These are phyloP conservation scores for Herpetospermum pedunculosum DNA, from an alignment of 306 rosid species.

Conservation along the genomic window DNA sequence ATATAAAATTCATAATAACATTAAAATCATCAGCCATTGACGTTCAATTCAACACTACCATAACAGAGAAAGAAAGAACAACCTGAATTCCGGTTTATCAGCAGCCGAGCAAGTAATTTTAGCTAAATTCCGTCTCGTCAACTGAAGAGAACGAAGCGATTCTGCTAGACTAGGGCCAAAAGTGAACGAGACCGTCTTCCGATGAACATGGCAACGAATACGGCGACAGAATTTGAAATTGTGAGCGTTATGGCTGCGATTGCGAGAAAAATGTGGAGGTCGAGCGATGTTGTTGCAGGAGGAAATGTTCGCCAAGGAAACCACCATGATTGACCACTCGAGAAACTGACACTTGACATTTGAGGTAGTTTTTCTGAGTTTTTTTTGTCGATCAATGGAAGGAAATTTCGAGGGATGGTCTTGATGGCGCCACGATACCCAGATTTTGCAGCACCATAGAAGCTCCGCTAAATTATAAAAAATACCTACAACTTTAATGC, in stretches of 20 bases:
- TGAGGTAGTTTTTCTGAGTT: neutral
- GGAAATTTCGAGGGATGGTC: conserved; percentile 2
- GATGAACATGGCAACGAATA: neutral
- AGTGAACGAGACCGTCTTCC: conserved; percentile 8
- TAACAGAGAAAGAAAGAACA: conserved; percentile 1
- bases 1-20: neutral
- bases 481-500: too few relatives aligned
- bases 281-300: neutral
- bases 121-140: conserved; percentile 11
- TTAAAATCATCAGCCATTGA: neutral
- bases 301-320: neutral
- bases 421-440: conserved; percentile 9
- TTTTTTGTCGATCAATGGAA: neutral
- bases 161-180: neutral
- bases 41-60: neutral
- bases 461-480: too few relatives aligned
- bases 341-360: neutral
- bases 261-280: neutral
- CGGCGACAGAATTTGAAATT: neutral
- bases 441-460: neutral
- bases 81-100: conserved; percentile 77
- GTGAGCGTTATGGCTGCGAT: neutral
- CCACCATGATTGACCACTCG: neutral
- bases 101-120: conserved; percentile 46
- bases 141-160: neutral